These are phyloP conservation scores for Teunomyces atbi DNA, from an alignment of 805 yeast genomes.

Conservation along the genomic window DNA sequence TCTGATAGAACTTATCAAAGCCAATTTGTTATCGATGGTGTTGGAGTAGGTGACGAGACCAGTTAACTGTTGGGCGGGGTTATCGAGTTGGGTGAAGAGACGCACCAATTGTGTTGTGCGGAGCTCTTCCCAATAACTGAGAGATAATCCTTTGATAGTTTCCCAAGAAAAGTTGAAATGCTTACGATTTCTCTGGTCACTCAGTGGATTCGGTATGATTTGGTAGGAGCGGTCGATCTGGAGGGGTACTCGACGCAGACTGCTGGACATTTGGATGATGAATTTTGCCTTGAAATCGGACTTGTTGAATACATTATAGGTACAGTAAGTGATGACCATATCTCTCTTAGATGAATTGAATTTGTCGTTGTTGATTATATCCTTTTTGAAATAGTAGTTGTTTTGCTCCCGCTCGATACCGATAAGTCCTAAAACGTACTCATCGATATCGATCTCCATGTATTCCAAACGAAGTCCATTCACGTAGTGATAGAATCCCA, in stretches of 20 bases:
- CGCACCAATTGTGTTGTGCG: slow-evolving; percentile 59
- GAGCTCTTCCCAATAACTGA: slow-evolving; percentile 56
- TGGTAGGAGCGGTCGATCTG: slow-evolving; percentile 37
- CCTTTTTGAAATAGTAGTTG: slow-evolving; percentile 17
- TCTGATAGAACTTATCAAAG: slow-evolving; percentile 22
- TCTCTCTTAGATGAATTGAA: slow-evolving; percentile 16
- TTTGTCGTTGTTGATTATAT: slow-evolving; percentile 2
- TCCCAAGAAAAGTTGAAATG: neutral
- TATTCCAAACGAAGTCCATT: slow-evolving; percentile 30
- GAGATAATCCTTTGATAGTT: slow-evolving; percentile 15
- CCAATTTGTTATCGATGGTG: slow-evolving; percentile 24
- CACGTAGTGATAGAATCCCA: slow-evolving; percentile 38
- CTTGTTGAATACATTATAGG: slow-evolving; percentile 70
- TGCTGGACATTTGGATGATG: slow-evolving; percentile 25
- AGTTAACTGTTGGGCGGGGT: slow-evolving; percentile 54
- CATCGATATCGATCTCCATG: slow-evolving; percentile 26
- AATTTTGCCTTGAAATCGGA: slow-evolving; percentile 73
- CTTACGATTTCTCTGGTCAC: neutral
- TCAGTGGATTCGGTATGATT: slow-evolving; percentile 15
- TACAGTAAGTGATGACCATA: slow-evolving; percentile 54
- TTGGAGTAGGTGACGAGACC: slow-evolving; percentile 53
- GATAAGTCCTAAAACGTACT: slow-evolving; percentile 23
- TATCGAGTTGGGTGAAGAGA: slow-evolving; percentile 50
- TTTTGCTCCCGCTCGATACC: slow-evolving; percentile 23
- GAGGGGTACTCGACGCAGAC: slow-evolving; percentile 15